Base-by-base conservation (phyloP, 352 stramenopile species). In the Globisporangium okanoganense region DNA sequence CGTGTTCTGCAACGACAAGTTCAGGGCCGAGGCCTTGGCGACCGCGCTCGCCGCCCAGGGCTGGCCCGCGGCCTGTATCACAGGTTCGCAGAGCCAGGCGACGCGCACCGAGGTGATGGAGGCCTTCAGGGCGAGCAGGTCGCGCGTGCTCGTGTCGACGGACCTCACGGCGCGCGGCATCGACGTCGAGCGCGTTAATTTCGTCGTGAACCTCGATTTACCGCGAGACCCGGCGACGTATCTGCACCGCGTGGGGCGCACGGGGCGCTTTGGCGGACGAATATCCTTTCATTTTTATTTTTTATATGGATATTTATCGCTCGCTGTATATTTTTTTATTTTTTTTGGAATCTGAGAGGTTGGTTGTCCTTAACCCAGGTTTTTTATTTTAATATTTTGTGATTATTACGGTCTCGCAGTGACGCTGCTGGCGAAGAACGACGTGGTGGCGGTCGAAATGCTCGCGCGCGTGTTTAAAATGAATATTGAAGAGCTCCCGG, bases 1-100 rank as follows among this genome's bases (percentile, higher is more conserved):
- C 56, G 82, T 91, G 35, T 93, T 93, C 58, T 92, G 79, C 69
- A 93, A 93, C 68, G 84, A 91, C 69, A 93, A 91, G 69, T 80
- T 88, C 55, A 74, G 81, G 8, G 79, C 84, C 0, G 82, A 92
- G 62, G 82, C 79, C 10, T 47, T 92, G 14, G 78, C 82, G 3
- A 73, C 66, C 0, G 82, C 79, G 14, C 70, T 93, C 24, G 59
- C 56, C 16, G 64, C 59, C 7, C 72, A 88, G 25, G 73, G 72
- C 24, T 93, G 78, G 78, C 79, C 82, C 5, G 73, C 80, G 8
- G 73, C 69, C 24, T 82, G 79, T 18, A 90, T 90, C 64, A 93
- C 78, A 5, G 79, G 84, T 12, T 78, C 81, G 8, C 81, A 92
- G 51, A 67, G 68, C 25, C 84, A 93, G 64, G 49, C 61, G 20